Percentiles rank a stretch among this genome's conserved stretches.
phyloP scores from a whole-genome alignment of 495 filamentous ascomycete genomes.

The Aspergillus sclerotioniger region DNA sequence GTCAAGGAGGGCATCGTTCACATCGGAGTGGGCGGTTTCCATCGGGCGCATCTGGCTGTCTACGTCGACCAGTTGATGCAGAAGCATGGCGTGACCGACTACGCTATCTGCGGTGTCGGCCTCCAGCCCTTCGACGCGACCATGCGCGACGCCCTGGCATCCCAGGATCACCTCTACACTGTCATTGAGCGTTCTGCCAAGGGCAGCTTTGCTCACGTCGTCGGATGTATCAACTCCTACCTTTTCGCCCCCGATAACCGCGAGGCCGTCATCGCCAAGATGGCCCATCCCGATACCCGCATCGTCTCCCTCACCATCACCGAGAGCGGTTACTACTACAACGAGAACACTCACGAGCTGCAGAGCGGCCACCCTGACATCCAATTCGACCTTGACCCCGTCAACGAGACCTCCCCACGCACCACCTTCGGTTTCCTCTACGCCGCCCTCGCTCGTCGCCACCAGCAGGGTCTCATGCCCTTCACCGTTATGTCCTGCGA shows the following conservation, averaged over 20 bases:
- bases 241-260: slow-evolving; percentile 47
- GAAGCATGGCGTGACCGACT: slow-evolving; percentile 41
- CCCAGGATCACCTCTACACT: slow-evolving; percentile 49
- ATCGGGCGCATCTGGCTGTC: slow-evolving; percentile 48
- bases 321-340: slow-evolving; percentile 53
- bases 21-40: slow-evolving; percentile 49
- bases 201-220: slow-evolving; percentile 41
- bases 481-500: slow-evolving; percentile 53
- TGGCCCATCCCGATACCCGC: slow-evolving; percentile 50
- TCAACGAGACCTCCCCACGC: slow-evolving; percentile 37
- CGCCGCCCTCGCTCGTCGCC: slow-evolving; percentile 41
- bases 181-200: slow-evolving; percentile 47
- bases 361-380: slow-evolving; percentile 46
- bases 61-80: slow-evolving; percentile 49
- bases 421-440: slow-evolving; percentile 51
- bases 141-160: slow-evolving; percentile 45
- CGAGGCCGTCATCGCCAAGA: slow-evolving; percentile 48
- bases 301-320: slow-evolving; percentile 53
- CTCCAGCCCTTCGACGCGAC: slow-evolving; percentile 43
- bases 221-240: slow-evolving; percentile 51
- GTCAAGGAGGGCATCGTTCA: slow-evolving; percentile 53
- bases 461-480: slow-evolving; percentile 40
- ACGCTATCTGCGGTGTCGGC: slow-evolving; percentile 47
- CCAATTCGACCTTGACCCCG: slow-evolving; percentile 41
- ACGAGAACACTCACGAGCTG: slow-evolving; percentile 51